These are phyloP conservation scores for Crithidia thermophila DNA, from an alignment of 208 protist species.

Conservation along the genomic window DNA sequence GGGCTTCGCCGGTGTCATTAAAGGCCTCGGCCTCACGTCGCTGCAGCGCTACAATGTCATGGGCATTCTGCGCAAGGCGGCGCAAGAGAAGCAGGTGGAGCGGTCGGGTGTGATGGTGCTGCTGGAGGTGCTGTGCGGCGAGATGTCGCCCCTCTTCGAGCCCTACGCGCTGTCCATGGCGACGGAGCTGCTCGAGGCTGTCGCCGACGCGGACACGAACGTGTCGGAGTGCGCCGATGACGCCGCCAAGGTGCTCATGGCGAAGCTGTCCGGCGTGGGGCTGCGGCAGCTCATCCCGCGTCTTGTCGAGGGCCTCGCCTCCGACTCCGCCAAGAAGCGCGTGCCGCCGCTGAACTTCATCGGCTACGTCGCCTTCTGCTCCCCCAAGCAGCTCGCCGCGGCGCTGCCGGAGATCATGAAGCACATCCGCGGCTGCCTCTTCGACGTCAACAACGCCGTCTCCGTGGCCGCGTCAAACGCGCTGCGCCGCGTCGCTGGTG, in stretches of 20 bases:
- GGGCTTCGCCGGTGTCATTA: slow-evolving; percentile 84
- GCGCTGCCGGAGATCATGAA: slow-evolving; percentile 92
- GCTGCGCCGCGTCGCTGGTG: slow-evolving; percentile 87
- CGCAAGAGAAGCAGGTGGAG: slow-evolving; percentile 77
- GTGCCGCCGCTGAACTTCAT: slow-evolving; percentile 91
- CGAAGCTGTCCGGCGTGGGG: slow-evolving; percentile 78
- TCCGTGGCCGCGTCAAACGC: slow-evolving; percentile 77
- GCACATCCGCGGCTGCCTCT: slow-evolving; percentile 84
- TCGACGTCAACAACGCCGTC: slow-evolving; percentile 91
- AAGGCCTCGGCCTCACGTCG: slow-evolving; percentile 77
- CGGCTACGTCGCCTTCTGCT: slow-evolving; percentile 92
- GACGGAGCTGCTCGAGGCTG: slow-evolving; percentile 71
- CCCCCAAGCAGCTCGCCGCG: slow-evolving; percentile 88
- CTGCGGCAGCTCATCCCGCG: slow-evolving; percentile 88
- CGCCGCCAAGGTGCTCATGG: slow-evolving; percentile 81
- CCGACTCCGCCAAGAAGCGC: slow-evolving; percentile 80
- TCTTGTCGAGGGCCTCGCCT: slow-evolving; percentile 71
- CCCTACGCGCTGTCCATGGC: slow-evolving; percentile 86
- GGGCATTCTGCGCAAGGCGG: slow-evolving; percentile 57
- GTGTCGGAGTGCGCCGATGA: slow-evolving; percentile 91
- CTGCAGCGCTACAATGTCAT: slow-evolving; percentile 80
- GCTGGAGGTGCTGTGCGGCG: slow-evolving; percentile 83
- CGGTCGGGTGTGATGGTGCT: slow-evolving; percentile 86
- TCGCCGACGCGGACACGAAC: slow-evolving; percentile 85
- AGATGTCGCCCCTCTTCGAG: slow-evolving; percentile 79